These are phyloP conservation scores for Cutaneotrichosporon arboriforme DNA, from an alignment of 1,284 basidiomycete genomes.

Conservation along the genomic window DNA sequence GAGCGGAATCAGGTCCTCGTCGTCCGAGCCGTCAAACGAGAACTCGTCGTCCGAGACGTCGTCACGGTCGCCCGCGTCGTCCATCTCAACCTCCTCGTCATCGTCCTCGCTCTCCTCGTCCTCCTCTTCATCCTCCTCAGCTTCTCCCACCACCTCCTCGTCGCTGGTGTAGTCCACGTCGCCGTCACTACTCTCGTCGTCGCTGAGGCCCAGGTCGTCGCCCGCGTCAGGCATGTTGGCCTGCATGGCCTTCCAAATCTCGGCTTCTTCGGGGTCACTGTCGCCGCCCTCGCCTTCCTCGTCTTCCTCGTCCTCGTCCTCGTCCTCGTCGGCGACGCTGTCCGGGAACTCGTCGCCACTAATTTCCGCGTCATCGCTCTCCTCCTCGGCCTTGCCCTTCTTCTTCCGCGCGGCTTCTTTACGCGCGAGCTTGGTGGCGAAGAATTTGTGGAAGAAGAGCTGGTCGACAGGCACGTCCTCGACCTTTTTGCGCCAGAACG, in stretches of 20 bases:
- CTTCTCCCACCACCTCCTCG: constrained; percentile 39
- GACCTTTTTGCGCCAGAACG: constrained; percentile 67
- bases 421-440: constrained; percentile 53
- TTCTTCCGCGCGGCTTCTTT: constrained; percentile 53
- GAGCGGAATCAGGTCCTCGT: constrained; percentile 47
- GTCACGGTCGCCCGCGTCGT: constrained; percentile 20
- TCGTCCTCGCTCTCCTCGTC: constrained; percentile 23
- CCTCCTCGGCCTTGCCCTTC: constrained; percentile 35
- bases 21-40: constrained; percentile 42
- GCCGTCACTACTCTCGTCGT: constrained; percentile 55
- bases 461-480: constrained; percentile 83
- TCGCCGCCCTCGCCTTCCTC: constrained; percentile 36
- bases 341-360: constrained; percentile 18
- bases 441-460: constrained; percentile 57
- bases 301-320: constrained; percentile 31
- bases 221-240: constrained; percentile 61
- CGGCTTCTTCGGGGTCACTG: constrained; percentile 58
- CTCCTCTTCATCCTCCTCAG: constrained; percentile 34
- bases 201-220: constrained; percentile 58
- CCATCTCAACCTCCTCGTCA: constrained; percentile 18
- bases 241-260: constrained; percentile 89
- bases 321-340: constrained; percentile 26
- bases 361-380: constrained; percentile 20
- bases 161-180: constrained; percentile 52
- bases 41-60: constrained; percentile 18